Percentiles rank a stretch among this genome's conserved stretches.
Conservation (phyloP, 176 grass and related monocot genomes). For the Olyra latifolia region DNA sequence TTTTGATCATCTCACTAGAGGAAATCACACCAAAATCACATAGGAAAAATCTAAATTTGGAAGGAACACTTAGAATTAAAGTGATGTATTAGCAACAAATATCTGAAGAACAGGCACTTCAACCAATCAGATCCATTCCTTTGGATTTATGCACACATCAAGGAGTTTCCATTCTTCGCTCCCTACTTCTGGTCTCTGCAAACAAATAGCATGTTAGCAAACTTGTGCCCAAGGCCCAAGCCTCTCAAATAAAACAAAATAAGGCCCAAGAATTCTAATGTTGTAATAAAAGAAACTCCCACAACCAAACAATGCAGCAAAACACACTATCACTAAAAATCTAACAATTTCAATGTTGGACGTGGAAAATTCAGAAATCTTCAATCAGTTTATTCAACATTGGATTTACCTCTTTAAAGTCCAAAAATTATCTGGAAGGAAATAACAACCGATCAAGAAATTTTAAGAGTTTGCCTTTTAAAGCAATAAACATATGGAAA, state of each 20-base stretch:
- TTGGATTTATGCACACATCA: slow-evolving; percentile 84
- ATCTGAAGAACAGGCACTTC: neutral
- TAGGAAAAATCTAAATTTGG: neutral
- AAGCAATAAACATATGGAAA: too few species aligned
- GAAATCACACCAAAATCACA: neutral
- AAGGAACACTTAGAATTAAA: neutral
- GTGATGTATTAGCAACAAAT: neutral
- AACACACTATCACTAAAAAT: neutral
- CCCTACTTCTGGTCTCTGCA: slow-evolving; percentile 77
- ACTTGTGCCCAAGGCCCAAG: neutral
- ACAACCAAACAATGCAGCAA: neutral
- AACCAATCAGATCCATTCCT: slow-evolving; percentile 73
- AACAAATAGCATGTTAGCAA: slow-evolving; percentile 14
- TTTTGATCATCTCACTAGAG: neutral
- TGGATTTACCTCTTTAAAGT: too few species aligned
- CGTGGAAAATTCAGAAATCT: too few species aligned
- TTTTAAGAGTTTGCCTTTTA: too few species aligned
- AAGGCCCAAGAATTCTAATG: neutral
- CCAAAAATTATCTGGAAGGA: too few species aligned
- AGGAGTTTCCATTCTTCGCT: slow-evolving; percentile 95
- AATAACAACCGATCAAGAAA: too few species aligned
- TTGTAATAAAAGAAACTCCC: neutral
- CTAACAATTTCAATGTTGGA: neutral
- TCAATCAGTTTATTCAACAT: too few species aligned
- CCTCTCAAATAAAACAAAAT: neutral